These are phyloP conservation scores for Candida coquimbonensis DNA, from an alignment of 805 yeast species.

Conservation along the genomic window DNA sequence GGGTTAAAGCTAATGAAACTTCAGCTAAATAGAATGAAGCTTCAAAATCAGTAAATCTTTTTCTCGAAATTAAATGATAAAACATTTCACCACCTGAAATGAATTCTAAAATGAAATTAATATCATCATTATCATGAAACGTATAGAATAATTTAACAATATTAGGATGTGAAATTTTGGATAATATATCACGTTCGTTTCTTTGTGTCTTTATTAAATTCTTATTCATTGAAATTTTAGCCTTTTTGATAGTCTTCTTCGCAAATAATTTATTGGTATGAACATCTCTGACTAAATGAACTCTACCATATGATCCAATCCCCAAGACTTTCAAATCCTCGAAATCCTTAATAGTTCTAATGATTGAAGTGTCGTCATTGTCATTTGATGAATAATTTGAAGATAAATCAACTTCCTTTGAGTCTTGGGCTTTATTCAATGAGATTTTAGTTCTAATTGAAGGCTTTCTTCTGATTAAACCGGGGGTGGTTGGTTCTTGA, in stretches of 20 bases:
- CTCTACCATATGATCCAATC: conserved; percentile 84
- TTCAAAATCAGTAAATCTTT: conserved; percentile 47
- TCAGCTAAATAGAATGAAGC: conserved; percentile 79
- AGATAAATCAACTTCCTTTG: conserved; percentile 8
- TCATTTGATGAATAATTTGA: conserved; percentile 11
- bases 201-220: conserved; percentile 62
- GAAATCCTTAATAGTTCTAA: conserved; percentile 43
- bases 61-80: conserved; percentile 31
- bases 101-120: conserved; percentile 71
- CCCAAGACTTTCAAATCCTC: conserved; percentile 70
- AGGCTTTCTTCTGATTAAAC: too few relatives aligned
- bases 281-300: conserved; percentile 64
- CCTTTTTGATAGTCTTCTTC: conserved; percentile 79
- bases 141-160: conserved; percentile 80
- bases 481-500: too few relatives aligned
- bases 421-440: background rate
- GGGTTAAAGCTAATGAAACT: conserved; percentile 68
- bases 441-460: too few relatives aligned
- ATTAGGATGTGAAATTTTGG: conserved; percentile 68
- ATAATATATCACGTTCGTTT: conserved; percentile 69
- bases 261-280: conserved; percentile 63
- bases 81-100: conserved; percentile 87
- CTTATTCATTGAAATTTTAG: conserved; percentile 53
- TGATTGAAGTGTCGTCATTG: background rate
- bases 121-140: conserved; percentile 69